These are phyloP conservation scores for Isatis tinctoria DNA, from an alignment of 345 rosid species.

Conservation along the genomic window DNA sequence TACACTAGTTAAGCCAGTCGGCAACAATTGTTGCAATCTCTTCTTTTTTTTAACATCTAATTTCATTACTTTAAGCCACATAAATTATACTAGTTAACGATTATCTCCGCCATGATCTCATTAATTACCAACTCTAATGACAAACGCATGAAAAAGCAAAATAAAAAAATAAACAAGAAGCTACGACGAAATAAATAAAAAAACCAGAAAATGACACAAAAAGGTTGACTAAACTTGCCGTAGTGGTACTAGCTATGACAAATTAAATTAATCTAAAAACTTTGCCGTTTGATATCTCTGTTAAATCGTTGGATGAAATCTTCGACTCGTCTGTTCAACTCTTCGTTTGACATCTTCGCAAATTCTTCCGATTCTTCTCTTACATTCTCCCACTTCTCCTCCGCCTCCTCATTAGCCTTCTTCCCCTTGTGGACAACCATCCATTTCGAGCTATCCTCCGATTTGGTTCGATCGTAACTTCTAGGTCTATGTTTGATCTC, in stretches of 20 bases:
- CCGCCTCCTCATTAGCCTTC: slow-evolving; percentile 3
- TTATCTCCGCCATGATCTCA: slow-evolving; percentile 10
- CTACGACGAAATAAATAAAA: neutral
- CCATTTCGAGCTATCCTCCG: slow-evolving; percentile 19
- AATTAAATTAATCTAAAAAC: neutral
- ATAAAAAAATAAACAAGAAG: neutral
- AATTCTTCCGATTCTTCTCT: slow-evolving; percentile 46
- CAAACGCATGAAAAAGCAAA: neutral
- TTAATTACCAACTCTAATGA: slow-evolving; percentile 22
- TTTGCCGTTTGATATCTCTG: slow-evolving; percentile 54
- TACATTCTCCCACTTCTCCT: slow-evolving; percentile 23
- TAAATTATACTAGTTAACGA: neutral
- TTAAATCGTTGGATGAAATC: slow-evolving; percentile 67
- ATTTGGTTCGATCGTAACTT: slow-evolving; percentile 6
- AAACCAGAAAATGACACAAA: neutral
- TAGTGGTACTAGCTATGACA: too few relatives aligned
- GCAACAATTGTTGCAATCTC: neutral
- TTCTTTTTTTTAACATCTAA: neutral
- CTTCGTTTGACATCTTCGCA: slow-evolving; percentile 65
- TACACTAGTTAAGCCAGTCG: too few relatives aligned
- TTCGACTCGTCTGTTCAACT: slow-evolving; percentile 67
- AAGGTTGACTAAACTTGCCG: slow-evolving; percentile 2
- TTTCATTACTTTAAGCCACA: neutral
- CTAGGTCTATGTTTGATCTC: slow-evolving; percentile 4
- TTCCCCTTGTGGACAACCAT: neutral